Percentiles rank a stretch among this genome's conserved stretches.
phyloP scores from a whole-genome alignment of 2,329 filamentous ascomycete species.

The Cordyceps militaris region DNA sequence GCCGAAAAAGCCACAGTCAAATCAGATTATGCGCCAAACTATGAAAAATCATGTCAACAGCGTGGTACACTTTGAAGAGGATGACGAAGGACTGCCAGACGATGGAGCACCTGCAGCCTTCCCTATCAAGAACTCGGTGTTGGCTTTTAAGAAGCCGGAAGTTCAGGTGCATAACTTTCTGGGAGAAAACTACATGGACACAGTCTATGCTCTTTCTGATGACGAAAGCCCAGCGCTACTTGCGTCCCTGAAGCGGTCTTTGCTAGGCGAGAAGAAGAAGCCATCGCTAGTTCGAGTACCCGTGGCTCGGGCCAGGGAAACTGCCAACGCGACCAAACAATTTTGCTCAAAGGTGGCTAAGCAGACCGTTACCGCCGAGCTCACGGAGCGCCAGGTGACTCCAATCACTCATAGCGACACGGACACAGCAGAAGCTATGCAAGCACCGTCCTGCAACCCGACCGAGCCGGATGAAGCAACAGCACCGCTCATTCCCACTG shows the following conservation, averaged over 20 bases:
- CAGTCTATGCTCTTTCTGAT: constrained; percentile 26
- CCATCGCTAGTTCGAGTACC: background rate
- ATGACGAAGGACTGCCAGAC: constrained; percentile 1
- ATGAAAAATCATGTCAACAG: constrained; percentile 11
- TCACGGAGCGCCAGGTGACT: background rate
- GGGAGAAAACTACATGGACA: constrained; percentile 9
- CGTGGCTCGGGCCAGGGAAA: constrained; percentile 4
- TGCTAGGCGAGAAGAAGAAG: background rate
- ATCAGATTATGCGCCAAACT: constrained; percentile 6
- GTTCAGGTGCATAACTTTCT: constrained; percentile 2
- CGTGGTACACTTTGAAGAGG: constrained; percentile 10
- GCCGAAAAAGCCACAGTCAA: constrained; percentile 2
- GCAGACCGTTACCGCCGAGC: background rate
- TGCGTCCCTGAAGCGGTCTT: background rate
- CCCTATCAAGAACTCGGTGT: background rate
- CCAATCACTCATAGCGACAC: background rate
- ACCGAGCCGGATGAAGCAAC: background rate
- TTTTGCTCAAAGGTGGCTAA: background rate
- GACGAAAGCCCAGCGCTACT: constrained; percentile 28
- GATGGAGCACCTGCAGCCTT: background rate
- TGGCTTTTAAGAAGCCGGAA: constrained; percentile 3
- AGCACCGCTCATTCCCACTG: background rate
- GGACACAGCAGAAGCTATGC: background rate
- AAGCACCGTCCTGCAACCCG: background rate
- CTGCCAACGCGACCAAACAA: background rate